Evolutionary conservation across 2,329 filamentous ascomycete species (phyloP), one percentile per base, ranked within the genome.

Genomic region (Incumbomyces lentus): DNA sequence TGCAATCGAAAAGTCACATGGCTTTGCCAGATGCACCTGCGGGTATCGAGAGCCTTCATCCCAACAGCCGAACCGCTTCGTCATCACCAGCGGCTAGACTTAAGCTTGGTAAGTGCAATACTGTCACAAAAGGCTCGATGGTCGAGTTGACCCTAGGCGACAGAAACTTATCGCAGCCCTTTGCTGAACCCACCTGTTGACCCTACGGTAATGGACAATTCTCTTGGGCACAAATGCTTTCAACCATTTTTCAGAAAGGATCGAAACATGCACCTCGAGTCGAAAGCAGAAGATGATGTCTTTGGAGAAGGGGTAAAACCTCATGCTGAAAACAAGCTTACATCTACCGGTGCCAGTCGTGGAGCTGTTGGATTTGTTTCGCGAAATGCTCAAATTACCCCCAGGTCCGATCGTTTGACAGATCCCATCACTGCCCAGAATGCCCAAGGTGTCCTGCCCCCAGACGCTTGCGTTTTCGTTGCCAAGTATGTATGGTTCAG

Each of bases 381-480:
- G n/a, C 29, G 44, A 13, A 47, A 49, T 26, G 22, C 5, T 8
- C 22, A 26, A 10, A 2, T 47, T 32, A 34, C 42, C 33, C 55
- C 56, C 12, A 60, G 61, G 37, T 39, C 46, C 18, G 62, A 65
- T 22, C 58, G 62, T 37, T 22, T 60, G 32, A 38, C 40, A 4
- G 58, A 62, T 40, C 46, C 53, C 18, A 57, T 59, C 22, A 58
- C 49, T n/a, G 55, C 58, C 3, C 55, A 55, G 32, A 65, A 64
- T 48, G 63, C 64, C 10, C 62, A 66, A 46, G 64, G 64, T 22
- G 47, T 66, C 14, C 63, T 63, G 34, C 52, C 61, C 31, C 63
- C 64, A 6, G 56, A 58, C 35, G 63, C 63, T 19, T 61, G 61
- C 44, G 53, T 67, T 37, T 67, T 67, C 48, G 60, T 65, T 33